These are phyloP conservation scores for Fusarium falciforme DNA, from an alignment of 2,329 filamentous ascomycete genomes.

Conservation along the genomic window DNA sequence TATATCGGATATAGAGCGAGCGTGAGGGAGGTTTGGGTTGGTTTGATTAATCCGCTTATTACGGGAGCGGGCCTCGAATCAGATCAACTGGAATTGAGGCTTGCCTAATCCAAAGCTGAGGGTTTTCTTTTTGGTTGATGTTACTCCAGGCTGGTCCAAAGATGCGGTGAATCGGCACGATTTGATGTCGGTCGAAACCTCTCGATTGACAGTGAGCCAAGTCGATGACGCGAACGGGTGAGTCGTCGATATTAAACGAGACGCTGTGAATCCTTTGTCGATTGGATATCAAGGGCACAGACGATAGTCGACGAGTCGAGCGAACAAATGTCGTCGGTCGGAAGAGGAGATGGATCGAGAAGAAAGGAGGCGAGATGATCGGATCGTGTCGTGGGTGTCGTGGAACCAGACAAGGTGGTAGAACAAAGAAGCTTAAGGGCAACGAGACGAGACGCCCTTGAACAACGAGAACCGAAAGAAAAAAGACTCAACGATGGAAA, in stretches of 20 bases:
- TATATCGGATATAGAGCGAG: constrained; percentile 18
- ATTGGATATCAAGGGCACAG: not conserved
- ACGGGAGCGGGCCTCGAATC: constrained; percentile 30
- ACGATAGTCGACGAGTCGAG: constrained; percentile 16
- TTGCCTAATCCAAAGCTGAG: constrained; percentile 12
- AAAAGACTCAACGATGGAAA: constrained; percentile 32
- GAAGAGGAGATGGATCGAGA: not conserved
- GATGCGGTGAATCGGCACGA: constrained; percentile 9
- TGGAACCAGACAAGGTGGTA: constrained; percentile 22
- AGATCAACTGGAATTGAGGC: constrained; percentile 42
- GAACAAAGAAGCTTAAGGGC: constrained; percentile 29
- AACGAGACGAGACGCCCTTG: constrained; percentile 26
- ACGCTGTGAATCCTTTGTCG: constrained; percentile 10
- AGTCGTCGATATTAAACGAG: constrained; percentile 18
- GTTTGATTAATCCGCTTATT: not conserved
- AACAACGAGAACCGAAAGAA: constrained; percentile 21
- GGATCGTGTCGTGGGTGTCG: constrained; percentile 32
- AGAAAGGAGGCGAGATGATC: not conserved
- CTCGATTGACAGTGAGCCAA: constrained; percentile 4
- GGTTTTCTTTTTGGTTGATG: not conserved
- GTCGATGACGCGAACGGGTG: not conserved
- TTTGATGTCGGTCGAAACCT: not conserved
- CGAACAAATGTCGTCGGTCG: constrained; percentile 24
- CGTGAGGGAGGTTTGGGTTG: constrained; percentile 15
- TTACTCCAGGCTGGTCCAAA: constrained; percentile 9